A percentile compares a stretch with the other conserved stretches of the same genome.
phyloP scores from a whole-genome alignment of 805 yeast genomes.

The Kockiozyma suomiensis region DNA sequence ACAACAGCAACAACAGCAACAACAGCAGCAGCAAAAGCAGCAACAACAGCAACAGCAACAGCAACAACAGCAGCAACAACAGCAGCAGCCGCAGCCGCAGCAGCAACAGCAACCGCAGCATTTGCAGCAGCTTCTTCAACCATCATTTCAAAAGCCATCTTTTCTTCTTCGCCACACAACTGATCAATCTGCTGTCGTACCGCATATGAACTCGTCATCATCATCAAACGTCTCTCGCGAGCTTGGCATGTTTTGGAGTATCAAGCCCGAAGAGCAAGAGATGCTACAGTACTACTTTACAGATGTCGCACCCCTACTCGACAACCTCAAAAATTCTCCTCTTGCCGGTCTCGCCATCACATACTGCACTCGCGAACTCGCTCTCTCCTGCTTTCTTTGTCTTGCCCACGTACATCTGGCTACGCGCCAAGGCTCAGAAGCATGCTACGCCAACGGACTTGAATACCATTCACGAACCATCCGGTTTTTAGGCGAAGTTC shows the following conservation, averaged over 20 bases:
- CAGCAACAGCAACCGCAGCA: slow-evolving; percentile 4
- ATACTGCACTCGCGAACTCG: slow-evolving; percentile 30
- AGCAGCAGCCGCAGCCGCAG: slow-evolving; percentile 3
- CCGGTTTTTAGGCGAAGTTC: slow-evolving; percentile 22
- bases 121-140: too few relatives aligned
- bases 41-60: slow-evolving; percentile 5
- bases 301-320: slow-evolving; percentile 31
- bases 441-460: slow-evolving; percentile 23
- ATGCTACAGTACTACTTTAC: slow-evolving; percentile 30
- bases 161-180: background rate
- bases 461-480: slow-evolving; percentile 29
- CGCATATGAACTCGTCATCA: too few relatives aligned
- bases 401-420: slow-evolving; percentile 25
- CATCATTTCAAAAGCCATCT: too few relatives aligned
- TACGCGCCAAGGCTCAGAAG: slow-evolving; percentile 14
- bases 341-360: slow-evolving; percentile 31
- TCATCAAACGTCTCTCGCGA: slow-evolving; percentile 16
- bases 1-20: slow-evolving; percentile 4
- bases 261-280: slow-evolving; percentile 29
- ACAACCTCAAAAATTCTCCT: slow-evolving; percentile 26
- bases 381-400: slow-evolving; percentile 29
- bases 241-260: slow-evolving; percentile 26
- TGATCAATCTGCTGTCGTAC: too few relatives aligned
- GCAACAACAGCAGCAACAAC: slow-evolving; percentile 5
- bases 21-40: slow-evolving; percentile 3